Evolutionary conservation across 179 eudicot genomes (phyloP), one percentile per base, ranked within the genome.

Genomic region (Nepenthes alata): DNA sequence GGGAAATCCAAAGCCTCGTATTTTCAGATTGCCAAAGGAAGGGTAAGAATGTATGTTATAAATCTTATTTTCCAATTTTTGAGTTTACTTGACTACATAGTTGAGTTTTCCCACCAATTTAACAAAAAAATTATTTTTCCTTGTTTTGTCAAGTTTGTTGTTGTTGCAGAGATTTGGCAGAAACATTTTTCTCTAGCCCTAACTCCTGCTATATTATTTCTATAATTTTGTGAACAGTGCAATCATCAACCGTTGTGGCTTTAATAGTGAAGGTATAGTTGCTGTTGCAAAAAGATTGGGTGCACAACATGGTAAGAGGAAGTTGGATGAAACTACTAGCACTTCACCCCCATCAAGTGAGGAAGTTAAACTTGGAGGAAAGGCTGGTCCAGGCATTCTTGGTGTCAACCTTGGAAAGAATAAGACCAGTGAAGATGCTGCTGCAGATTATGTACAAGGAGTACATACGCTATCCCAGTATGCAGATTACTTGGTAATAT

Each of bases 401-500:
- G 99, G 99, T 45, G 99, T 94, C 16, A 94, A 93, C 69, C 91
- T 94, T 57, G 99, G 99, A 70, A 94, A 94, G 75, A 94, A 94
- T 61, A 94, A 94, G 76, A 75, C 85, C 34, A 94, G 91, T 65
- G 97, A 94, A 81, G 99, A 94, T 85, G 97, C 96, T 52, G 91
- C 94, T 44, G 76, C 84, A 50, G 97, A 94, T 83, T 94, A 94
- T 77, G 99, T 94, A 45, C 99, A 87, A 80, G 99, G 98, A 66
- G 99, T 94, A 57, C 97, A 94, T 77, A 90, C 97, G 34, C 78
- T 94, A 69, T 90, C 97, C 25, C 97, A 87, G 72, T 90, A 90
- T 78, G 97, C 99, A 41, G 99, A 94, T 77, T 94, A 94, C 85
- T 82, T 94, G 99, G 99, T 94, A 83, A 57, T 60, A 51, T 47